phyloP scores from a whole-genome alignment of 257 asterid species.

The Eustoma russellianum region DNA sequence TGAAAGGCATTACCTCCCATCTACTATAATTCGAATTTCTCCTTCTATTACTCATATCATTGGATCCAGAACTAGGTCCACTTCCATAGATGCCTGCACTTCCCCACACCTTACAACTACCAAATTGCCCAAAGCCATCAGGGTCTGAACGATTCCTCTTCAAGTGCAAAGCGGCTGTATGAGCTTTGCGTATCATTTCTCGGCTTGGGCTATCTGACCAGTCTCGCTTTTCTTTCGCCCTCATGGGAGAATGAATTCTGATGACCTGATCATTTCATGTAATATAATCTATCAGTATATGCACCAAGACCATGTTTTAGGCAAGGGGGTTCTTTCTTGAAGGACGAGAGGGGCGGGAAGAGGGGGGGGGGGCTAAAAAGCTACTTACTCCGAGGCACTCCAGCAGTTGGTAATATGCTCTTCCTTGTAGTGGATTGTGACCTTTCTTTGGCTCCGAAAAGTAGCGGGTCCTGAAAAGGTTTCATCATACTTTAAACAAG shows the following conservation, averaged over 20 bases:
- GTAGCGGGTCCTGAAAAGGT: constrained; percentile 43
- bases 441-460: constrained; percentile 95
- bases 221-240: constrained; percentile 74
- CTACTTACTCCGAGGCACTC: constrained; percentile 95
- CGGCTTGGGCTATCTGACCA: constrained; percentile 88
- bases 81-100: constrained; percentile 54
- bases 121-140: constrained; percentile 54
- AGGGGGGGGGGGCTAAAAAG: constrained; percentile 4
- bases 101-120: constrained; percentile 88
- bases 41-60: constrained; percentile 59
- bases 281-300: constrained; percentile 5
- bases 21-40: constrained; percentile 69
- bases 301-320: neutral
- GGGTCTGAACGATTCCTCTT: constrained; percentile 34
- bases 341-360: neutral
- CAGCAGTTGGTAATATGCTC: constrained; percentile 96
- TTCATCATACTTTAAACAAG: neutral
- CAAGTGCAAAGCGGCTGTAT: constrained; percentile 63
- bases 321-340: no score
- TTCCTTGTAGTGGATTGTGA: constrained; percentile 99
- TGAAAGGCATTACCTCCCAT: constrained; percentile 76
- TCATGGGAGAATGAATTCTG: constrained; percentile 98
- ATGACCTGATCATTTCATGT: constrained; percentile 51
- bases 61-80: constrained; percentile 68
- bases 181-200: constrained; percentile 70